Percentiles rank a stretch among this genome's conserved stretches.
These are phyloP conservation scores for Tolypocladium nubicola DNA, from an alignment of 2,329 filamentous ascomycete species.

Conservation along the genomic window DNA sequence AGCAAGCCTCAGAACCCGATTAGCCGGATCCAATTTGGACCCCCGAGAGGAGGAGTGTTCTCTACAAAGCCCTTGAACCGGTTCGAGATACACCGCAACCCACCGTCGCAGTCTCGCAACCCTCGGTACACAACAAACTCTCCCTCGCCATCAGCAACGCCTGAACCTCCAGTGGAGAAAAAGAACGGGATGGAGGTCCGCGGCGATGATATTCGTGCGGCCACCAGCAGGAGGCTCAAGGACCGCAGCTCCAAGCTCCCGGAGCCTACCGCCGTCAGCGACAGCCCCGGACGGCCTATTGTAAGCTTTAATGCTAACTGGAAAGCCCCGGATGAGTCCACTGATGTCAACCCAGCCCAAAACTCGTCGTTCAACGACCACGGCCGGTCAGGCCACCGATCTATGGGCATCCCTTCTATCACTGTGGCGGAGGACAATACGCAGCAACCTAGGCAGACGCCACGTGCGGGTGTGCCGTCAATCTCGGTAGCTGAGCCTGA, in stretches of 20 bases:
- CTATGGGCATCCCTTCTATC: slow-evolving; percentile 42
- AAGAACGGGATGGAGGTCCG: slow-evolving; percentile 78
- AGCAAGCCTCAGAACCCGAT: slow-evolving; percentile 21
- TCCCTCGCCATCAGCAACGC: slow-evolving; percentile 18
- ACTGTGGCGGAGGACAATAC: slow-evolving; percentile 38
- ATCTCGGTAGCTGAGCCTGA: slow-evolving; percentile 23
- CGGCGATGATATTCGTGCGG: slow-evolving; percentile 76
- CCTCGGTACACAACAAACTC: slow-evolving; percentile 67
- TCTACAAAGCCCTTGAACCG: slow-evolving; percentile 29
- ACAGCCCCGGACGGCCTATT: slow-evolving; percentile 83
- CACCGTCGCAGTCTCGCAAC: slow-evolving; percentile 73
- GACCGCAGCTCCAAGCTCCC: slow-evolving; percentile 82
- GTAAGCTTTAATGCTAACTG: slow-evolving; percentile 90
- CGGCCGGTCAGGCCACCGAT: slow-evolving; percentile 14
- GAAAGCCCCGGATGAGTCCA: slow-evolving; percentile 59
- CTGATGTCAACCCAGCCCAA: slow-evolving; percentile 50
- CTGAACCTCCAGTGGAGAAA: slow-evolving; percentile 37
- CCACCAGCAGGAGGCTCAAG: slow-evolving; percentile 79
- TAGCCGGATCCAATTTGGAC: slow-evolving; percentile 27
- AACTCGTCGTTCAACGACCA: slow-evolving; percentile 8
- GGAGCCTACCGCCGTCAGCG: slow-evolving; percentile 82
- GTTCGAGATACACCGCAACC: slow-evolving; percentile 75
- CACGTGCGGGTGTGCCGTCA: slow-evolving; percentile 20
- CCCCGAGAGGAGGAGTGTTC: slow-evolving; percentile 25
- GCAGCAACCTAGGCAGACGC: slow-evolving; percentile 17